A percentile compares a stretch with the other conserved stretches of the same genome.
Conservation (phyloP, 2,329 filamentous ascomycete genomes). For the Cryphonectria naterciae region DNA sequence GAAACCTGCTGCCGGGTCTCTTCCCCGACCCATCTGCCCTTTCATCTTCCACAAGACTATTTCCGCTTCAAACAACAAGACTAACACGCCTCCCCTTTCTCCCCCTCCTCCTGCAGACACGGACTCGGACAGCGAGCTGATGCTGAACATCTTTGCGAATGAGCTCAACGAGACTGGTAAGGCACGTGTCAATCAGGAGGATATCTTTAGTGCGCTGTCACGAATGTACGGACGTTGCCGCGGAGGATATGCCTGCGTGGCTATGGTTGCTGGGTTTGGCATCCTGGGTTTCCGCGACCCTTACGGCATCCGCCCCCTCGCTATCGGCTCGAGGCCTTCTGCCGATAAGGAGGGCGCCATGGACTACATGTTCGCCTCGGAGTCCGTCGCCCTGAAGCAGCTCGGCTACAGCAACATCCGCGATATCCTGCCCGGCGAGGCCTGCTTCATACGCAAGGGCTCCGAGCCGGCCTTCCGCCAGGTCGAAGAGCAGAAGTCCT, state of each 20-base stretch:
- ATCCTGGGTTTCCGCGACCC: conserved; percentile 78
- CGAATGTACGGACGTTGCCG: conserved; percentile 76
- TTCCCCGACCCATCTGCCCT: background rate
- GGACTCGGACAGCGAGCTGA: conserved; percentile 84
- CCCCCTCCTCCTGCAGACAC: conserved; percentile 53
- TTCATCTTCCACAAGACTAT: background rate
- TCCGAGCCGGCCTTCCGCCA: conserved; percentile 74
- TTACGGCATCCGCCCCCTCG: conserved; percentile 81
- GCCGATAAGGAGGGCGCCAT: conserved; percentile 62
- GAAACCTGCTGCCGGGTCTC: background rate
- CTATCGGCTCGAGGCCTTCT: conserved; percentile 75
- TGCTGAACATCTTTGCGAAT: conserved; percentile 86
- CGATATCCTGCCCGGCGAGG: conserved; percentile 82
- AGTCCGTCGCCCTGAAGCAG: conserved; percentile 81
- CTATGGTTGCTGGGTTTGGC: conserved; percentile 83
- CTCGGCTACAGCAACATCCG: conserved; percentile 77
- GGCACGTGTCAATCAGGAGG: conserved; percentile 78
- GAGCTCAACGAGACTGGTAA: conserved; percentile 84
- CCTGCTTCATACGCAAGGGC: conserved; percentile 83
- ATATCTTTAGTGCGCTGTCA: conserved; percentile 74
- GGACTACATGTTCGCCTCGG: conserved; percentile 91
- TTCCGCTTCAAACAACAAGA: background rate
- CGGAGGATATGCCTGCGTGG: conserved; percentile 81
- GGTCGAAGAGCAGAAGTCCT: conserved; percentile 68
- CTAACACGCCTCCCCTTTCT: conserved; percentile 2